Evolutionary conservation across 1,139 yeast species (phyloP).

Genomic region (Arxiozyma bovina): DNA sequence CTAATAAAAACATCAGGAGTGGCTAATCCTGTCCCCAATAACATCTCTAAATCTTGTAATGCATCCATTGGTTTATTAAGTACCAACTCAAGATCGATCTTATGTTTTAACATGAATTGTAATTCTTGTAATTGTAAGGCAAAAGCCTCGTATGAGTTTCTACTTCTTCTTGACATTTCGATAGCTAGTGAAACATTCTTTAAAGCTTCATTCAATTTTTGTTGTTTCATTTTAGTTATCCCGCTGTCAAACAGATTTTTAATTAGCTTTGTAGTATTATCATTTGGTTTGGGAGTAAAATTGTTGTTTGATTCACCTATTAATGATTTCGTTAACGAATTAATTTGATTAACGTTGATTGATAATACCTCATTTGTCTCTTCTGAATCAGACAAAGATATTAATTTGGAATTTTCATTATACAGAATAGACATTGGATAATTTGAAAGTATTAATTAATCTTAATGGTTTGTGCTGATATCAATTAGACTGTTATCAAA

Average conservation of each 20-base stretch:
- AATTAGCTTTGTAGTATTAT: slow-evolving; percentile 56
- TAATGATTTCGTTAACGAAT: slow-evolving; percentile 52
- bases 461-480: too few species aligned
- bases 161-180: slow-evolving; percentile 61
- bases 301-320: slow-evolving; percentile 49
- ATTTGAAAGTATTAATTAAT: too few species aligned
- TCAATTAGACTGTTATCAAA: too few species aligned
- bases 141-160: slow-evolving; percentile 83
- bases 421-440: slow-evolving; percentile 3
- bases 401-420: slow-evolving; percentile 20
- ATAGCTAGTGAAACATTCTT: slow-evolving; percentile 69
- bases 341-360: slow-evolving; percentile 53
- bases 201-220: slow-evolving; percentile 61
- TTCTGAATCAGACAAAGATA: slow-evolving; percentile 9
- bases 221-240: slow-evolving; percentile 50
- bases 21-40: slow-evolving; percentile 52
- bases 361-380: slow-evolving; percentile 34
- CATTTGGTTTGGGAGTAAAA: slow-evolving; percentile 52
- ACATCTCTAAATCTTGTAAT: slow-evolving; percentile 69
- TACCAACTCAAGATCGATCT: slow-evolving; percentile 76
- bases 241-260: slow-evolving; percentile 71
- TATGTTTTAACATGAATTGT: slow-evolving; percentile 59
- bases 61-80: slow-evolving; percentile 62
- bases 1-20: slow-evolving; percentile 76
- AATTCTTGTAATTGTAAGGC: slow-evolving; percentile 73